A percentile compares a stretch with the other conserved stretches of the same genome.
These are phyloP conservation scores for Umbelopsis sp. DNA, from an alignment of 192 early-diverging fungal genomes.

Conservation along the genomic window DNA sequence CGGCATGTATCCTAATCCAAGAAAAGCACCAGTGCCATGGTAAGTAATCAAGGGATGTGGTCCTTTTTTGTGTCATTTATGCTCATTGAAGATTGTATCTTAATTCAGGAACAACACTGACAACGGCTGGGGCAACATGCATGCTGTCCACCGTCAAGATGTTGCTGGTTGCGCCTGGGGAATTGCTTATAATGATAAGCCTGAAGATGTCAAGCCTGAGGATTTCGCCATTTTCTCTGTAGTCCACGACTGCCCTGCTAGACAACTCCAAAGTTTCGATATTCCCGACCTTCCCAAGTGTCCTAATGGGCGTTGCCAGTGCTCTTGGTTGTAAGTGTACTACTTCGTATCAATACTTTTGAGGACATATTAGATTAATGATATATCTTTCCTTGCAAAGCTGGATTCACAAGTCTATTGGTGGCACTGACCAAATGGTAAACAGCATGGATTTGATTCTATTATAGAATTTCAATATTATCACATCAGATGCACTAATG, in stretches of 20 bases:
- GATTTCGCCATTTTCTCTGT: slow-evolving; percentile 10
- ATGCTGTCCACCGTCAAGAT: slow-evolving; percentile 16
- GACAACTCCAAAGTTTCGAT: slow-evolving; percentile 13
- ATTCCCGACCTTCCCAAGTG: slow-evolving; percentile 7
- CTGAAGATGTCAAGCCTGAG: slow-evolving; percentile 11
- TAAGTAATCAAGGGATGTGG: background rate
- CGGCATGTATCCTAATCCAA: slow-evolving; percentile 2
- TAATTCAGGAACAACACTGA: background rate
- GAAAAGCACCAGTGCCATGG: slow-evolving; percentile 9
- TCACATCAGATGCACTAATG: background rate
- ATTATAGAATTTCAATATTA: background rate
- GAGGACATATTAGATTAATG: background rate
- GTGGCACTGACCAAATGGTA: slow-evolving; percentile 20
- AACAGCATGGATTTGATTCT: background rate
- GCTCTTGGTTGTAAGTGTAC: slow-evolving; percentile 8
- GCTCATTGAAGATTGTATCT: background rate
- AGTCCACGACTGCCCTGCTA: slow-evolving; percentile 11
- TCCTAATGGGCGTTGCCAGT: slow-evolving; percentile 2
- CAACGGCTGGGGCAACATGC: slow-evolving; percentile 16
- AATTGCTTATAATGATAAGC: slow-evolving; percentile 18
- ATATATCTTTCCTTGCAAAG: background rate
- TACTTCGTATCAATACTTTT: background rate
- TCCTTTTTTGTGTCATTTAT: background rate
- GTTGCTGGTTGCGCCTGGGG: slow-evolving; percentile 6
- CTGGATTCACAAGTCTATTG: slow-evolving; percentile 16